Base-by-base conservation (phyloP, 2,329 filamentous ascomycete species). In the Aciculosporium take region DNA sequence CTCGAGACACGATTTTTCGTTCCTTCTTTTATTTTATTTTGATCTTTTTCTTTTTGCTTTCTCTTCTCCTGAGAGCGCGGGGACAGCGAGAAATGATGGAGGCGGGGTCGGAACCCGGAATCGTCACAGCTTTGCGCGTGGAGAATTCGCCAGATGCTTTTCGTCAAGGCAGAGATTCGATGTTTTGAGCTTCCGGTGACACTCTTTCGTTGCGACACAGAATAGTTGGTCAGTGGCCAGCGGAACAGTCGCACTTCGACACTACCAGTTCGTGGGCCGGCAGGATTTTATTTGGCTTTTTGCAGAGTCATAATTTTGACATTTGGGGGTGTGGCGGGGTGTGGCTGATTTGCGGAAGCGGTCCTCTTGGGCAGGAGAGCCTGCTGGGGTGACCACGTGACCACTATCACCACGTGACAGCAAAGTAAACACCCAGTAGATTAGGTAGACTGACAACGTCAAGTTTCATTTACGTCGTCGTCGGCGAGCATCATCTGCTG, bases 311-410 rank as follows among this genome's bases (percentile, higher is more conserved):
- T 25, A 45, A 64, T 64, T 64, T 65, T 65, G 61, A 61, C 54
- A 64, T 59, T 63, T 64, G 61, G 62, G 61, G 61, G 61, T 56
- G 56, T 60, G 59, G 57, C 53, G 54, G 57, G 57, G 56, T 59
- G 59, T 59, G 56, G 56, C 56, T 54, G 33, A 43, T 47, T 51
- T 41, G n/a, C 37, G 38, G 29, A 44, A 48, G 56, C 50, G 57
- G 56, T 57, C 48, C 45, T 35, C 23, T 20, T 24, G 37, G 58
- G 59, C 57, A 62, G 49, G 58, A 58, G 18, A 38, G 18, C 36
- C 12, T 29, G 17, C 25, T 18, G 25, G 27, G 37, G 25, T 17
- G 31, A 35, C 33, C 13, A 34, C 45, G 25, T 17, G 31, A 35
- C 33, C 13, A 34, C 45, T 53, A 53, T 53, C 52, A 42, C 46